Percentiles rank a stretch among this genome's conserved stretches.
Conservation (phyloP, 208 protist species). For the Leptomonas seymouri region DNA sequence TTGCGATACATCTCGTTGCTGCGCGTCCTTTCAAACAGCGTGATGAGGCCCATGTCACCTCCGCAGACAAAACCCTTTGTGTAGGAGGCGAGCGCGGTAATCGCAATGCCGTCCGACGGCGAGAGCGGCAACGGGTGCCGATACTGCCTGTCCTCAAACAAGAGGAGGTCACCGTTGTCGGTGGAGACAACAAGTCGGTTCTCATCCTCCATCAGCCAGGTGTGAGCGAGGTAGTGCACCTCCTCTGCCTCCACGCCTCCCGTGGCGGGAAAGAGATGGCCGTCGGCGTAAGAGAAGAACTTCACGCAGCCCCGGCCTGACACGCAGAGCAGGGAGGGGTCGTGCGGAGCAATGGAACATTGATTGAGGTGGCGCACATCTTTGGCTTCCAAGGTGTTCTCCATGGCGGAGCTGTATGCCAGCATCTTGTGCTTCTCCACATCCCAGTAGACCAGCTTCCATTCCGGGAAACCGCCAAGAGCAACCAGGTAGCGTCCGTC, state of each 20-base stretch:
- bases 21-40: constrained; percentile 92
- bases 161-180: constrained; percentile 92
- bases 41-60: constrained; percentile 93
- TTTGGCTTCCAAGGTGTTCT: constrained; percentile 43
- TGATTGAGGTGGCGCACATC: constrained; percentile 82
- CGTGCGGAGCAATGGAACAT: constrained; percentile 91
- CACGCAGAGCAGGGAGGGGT: constrained; percentile 91
- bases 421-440: constrained; percentile 91
- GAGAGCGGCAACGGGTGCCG: constrained; percentile 84
- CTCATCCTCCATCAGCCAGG: constrained; percentile 91
- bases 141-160: constrained; percentile 93
- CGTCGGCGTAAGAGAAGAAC: constrained; percentile 88
- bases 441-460: constrained; percentile 93
- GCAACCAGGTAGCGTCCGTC: constrained; percentile 89
- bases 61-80: constrained; percentile 96
- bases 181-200: constrained; percentile 92
- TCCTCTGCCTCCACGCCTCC: constrained; percentile 72
- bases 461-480: constrained; percentile 92
- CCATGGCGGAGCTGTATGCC: constrained; percentile 56
- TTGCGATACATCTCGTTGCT: constrained; percentile 95
- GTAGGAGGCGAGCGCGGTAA: constrained; percentile 85
- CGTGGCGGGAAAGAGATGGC: constrained; percentile 62
- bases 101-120: constrained; percentile 89
- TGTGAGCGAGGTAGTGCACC: constrained; percentile 92
- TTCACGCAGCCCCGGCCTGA: constrained; percentile 89